These are phyloP conservation scores for Fusarium compactum DNA, from an alignment of 2,329 filamentous ascomycete species.

Conservation along the genomic window DNA sequence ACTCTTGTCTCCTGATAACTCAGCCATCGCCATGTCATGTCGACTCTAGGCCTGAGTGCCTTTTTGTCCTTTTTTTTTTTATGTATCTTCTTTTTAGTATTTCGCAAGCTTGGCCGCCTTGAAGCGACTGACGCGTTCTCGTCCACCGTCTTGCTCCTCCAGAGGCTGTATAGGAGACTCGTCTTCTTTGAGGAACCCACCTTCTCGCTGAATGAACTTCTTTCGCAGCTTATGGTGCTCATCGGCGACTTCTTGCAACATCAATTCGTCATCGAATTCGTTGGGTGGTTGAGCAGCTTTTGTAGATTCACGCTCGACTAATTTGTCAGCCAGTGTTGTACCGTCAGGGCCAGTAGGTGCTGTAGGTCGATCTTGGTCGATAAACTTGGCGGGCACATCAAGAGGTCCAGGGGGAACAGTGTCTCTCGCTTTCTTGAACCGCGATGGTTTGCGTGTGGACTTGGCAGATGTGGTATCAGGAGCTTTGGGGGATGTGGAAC, in stretches of 20 bases:
- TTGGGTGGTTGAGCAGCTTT: constrained; percentile 60
- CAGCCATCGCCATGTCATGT: constrained; percentile 10
- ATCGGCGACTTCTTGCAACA: constrained; percentile 81
- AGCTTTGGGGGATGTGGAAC: constrained; percentile 48
- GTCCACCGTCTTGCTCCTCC: constrained; percentile 73
- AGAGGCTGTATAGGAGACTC: constrained; percentile 75
- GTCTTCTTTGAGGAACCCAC: constrained; percentile 81
- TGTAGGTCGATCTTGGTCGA: constrained; percentile 53
- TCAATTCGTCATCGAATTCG: constrained; percentile 75
- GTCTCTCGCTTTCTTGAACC: constrained; percentile 62
- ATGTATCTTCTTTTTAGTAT: constrained; percentile 53
- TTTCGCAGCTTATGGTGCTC: constrained; percentile 89
- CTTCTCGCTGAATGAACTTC: constrained; percentile 83
- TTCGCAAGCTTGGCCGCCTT: constrained; percentile 75
- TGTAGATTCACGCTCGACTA: constrained; percentile 66
- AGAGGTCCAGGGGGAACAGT: constrained; percentile 57
- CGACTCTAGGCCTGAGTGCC: constrained; percentile 14
- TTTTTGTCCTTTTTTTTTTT: constrained; percentile 24
- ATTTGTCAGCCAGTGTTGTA: constrained; percentile 68
- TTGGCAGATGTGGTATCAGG: constrained; percentile 52
- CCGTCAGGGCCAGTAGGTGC: constrained; percentile 64
- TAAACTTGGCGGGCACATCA: constrained; percentile 57
- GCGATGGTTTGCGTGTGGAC: constrained; percentile 58
- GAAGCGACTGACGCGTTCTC: constrained; percentile 77
- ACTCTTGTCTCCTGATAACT: constrained; percentile 38